Evolutionary conservation across 2,329 filamentous ascomycete genomes (phyloP), one percentile per base, ranked within the genome.

Genomic region (Huntiella moniliformis): DNA sequence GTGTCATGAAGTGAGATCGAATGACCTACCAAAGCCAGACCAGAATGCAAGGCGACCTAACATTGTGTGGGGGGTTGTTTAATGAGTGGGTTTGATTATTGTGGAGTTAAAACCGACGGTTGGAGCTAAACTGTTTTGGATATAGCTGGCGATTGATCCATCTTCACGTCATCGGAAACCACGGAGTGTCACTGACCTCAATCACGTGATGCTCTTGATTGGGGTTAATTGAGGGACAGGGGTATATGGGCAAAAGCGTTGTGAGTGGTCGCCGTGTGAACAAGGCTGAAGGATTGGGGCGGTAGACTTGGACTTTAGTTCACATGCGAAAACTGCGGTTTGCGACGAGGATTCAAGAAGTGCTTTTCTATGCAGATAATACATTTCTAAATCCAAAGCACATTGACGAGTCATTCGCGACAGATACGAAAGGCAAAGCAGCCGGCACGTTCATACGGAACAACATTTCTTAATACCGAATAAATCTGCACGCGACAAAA

Each of bases 1-100:
- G 12, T 4, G 34, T 45, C 22, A 12, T 7, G 4, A n/a, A 37
- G 17, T 17, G 31, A 35, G 12, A 18, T 44, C 36, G 34, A 11
- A 34, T 18, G 32, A 68, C 73, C 58, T 77, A 95, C 88, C 88
- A 75, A 95, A 93, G 70, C 82, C 82, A 65, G 74, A 71, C 82
- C 82, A 88, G 71, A 88, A 86, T 61, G 85, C 67, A 61, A 86
- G 69, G 60, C 74, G 70, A 64, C 66, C 63, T 52, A 75, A 71
- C 72, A 76, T 77, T 55, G 55, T 67, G 61, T 54, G 53, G 22
- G 45, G n/a, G 41, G 31, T 17, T 22, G 13, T n/a, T 22, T 44
- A 7, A 42, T 45, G 17, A 40, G 28, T 33, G 36, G 18, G 16
- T 13, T 33, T 15, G 10, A 16, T 12, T 18, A 8, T 38, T 36